Evolutionary conservation across 148 eudicot genomes (phyloP).

Genomic region (Vaccinium macrocarpon): DNA sequence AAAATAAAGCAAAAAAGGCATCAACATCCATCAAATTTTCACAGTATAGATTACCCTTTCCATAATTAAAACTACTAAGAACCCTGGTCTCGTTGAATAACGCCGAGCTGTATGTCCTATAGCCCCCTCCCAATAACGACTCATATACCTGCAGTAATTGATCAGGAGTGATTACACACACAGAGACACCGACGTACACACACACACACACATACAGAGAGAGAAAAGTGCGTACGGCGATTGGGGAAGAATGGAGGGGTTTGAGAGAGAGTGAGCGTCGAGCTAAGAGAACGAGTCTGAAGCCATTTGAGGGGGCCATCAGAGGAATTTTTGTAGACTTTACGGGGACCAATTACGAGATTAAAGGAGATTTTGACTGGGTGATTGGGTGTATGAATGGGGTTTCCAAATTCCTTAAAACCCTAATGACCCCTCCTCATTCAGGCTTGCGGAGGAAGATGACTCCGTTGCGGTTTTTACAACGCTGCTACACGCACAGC

Average conservation of each 20-base stretch:
- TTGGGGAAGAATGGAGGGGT: not conserved
- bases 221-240: not conserved
- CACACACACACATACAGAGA: not conserved
- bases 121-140: conserved; percentile 25
- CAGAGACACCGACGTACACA: not conserved
- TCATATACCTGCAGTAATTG: conserved; percentile 34
- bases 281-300: not conserved
- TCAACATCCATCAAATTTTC: not conserved
- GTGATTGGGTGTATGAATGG: too few relatives aligned
- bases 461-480: too few relatives aligned
- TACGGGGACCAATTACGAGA: too few relatives aligned
- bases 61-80: conserved; percentile 18
- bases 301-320: too few relatives aligned
- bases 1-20: not conserved
- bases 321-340: too few relatives aligned
- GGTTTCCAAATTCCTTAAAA: too few relatives aligned
- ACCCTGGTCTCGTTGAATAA: conserved; percentile 23
- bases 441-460: too few relatives aligned
- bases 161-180: not conserved
- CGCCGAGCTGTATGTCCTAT: conserved; percentile 38
- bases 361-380: too few relatives aligned
- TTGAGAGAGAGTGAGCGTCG: not conserved
- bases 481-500: too few relatives aligned
- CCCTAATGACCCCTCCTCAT: too few relatives aligned
- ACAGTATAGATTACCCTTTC: conserved; percentile 32